Evolutionary conservation across 1,284 basidiomycete species (phyloP), one percentile per base, ranked within the genome.

Genomic region (Calocybe gambosa): DNA sequence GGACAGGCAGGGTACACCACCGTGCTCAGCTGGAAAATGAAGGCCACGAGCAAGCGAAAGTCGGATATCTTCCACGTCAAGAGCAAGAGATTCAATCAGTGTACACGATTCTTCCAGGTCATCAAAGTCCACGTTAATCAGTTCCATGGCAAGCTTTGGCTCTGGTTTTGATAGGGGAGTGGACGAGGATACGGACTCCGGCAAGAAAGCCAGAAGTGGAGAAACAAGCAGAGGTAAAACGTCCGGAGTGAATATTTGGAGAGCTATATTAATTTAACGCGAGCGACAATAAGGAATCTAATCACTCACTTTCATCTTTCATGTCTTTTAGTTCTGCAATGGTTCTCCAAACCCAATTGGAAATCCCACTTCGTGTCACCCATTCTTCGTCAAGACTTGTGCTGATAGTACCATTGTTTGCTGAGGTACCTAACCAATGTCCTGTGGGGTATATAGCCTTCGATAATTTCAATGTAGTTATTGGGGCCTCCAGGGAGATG

Each of bases 61-160:
- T 25, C 86, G 78, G 43, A 86, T 75, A 43, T 85, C 79, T 58
- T 85, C 83, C 3, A 85, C 76, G 56, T 91, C 89, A 18, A 90
- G 71, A 4, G 79, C 74, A 19, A 89, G 73, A 19, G 84, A 81
- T 60, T 92, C 89, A 21, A 92, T 71, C 15, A 85, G 67, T 35
- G 78, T 83, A 60, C 83, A 86, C 0, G 77, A 73, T 58, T 89
- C 80, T 54, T 87, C 82, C 29, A 92, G 68, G 12, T 77, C 67
- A 39, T 87, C 82, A 47, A 85, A 78, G 62, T 91, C 89, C 1
- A 79, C 69, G 45, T 78, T 72, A 26, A 87, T 62, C 7, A 89
- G 71, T 23, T 68, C 65, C 28, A 69, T 70, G 35, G 77, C 69
- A 42, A 76, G 63, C 15, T 68, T 61, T 20, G 73, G 63, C 2